These are phyloP conservation scores for Amanita fuliginea DNA, from an alignment of 768 basidiomycete genomes.

Conservation along the genomic window DNA sequence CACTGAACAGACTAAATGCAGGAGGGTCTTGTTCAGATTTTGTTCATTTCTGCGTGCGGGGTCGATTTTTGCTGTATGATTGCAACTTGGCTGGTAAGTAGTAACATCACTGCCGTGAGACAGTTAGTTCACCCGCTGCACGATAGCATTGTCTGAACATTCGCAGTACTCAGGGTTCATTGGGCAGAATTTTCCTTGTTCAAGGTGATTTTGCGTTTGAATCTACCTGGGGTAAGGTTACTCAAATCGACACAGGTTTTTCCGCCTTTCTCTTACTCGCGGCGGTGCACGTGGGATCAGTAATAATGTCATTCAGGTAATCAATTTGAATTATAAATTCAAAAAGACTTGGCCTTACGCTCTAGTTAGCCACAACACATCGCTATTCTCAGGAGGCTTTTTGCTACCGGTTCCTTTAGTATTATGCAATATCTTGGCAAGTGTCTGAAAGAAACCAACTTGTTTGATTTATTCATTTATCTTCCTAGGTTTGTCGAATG, in stretches of 20 bases:
- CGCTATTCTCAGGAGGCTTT: conserved; percentile 8
- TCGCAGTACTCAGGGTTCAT: conserved; percentile 13
- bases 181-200: conserved; percentile 14
- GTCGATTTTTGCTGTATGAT: conserved; percentile 13
- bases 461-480: not conserved
- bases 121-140: not conserved
- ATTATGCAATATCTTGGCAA: conserved; percentile 13
- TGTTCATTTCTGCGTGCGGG: conserved; percentile 10
- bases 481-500: conserved; percentile 16
- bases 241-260: not conserved
- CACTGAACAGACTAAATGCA: not conserved
- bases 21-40: conserved; percentile 7
- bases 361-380: not conserved
- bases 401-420: conserved; percentile 12
- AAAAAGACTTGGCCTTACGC: not conserved
- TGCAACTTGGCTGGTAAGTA: conserved; percentile 12
- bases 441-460: not conserved
- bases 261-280: conserved; percentile 7
- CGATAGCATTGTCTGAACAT: conserved; percentile 15
- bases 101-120: not conserved
- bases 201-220: conserved; percentile 11
- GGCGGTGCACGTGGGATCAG: conserved; percentile 11
- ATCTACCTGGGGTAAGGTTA: not conserved
- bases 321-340: not conserved
- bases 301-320: conserved; percentile 11